Base-by-base conservation (phyloP, 495 filamentous ascomycete species). In the Penicillium chermesinum region DNA sequence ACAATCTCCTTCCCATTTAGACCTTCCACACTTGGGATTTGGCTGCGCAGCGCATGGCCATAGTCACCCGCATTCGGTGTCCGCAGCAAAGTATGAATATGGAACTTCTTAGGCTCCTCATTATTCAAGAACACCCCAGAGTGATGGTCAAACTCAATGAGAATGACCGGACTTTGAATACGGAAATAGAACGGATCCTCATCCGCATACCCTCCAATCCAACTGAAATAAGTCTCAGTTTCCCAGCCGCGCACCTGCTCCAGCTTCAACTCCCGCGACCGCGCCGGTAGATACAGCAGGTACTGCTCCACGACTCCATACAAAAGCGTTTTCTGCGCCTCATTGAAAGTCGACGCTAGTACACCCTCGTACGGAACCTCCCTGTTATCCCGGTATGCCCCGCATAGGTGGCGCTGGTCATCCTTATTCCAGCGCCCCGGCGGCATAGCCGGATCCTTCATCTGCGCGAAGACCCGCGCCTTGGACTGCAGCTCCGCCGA, bases 91-190 rank as follows among this genome's bases (percentile, higher is more conserved):
- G 86, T 88, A 61, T 90, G 86, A 30, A 85, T 83, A 60, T 89
- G 86, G 53, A 85, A 90, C 67, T 85, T 86, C 50, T 81, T 81
- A 12, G 86, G 86, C 61, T 82, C 74, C 52, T 74, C 72, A 54
- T 89, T 90, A 1, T 76, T 80, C 63, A 90, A 66, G 53, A 88
- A 90, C 8, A 89, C 86, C 3, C 86, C 86, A 8, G 81, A 87
- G 58, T 91, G 87, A 57, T 87, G 84, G 58, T 91, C 87, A 62
- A 91, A 85, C 73, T 89, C 87, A 39, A 82, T 67, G 27, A 88
- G 64, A 12, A 87, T 67, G 1, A 89, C 83, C 0, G 85, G 85
- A 53, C 78, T 87, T 65, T 88, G 85, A 14, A 91, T 74, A 3
- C 86, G 74, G 54, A 81, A 91, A 57, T 91, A 89, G 55, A 87